phyloP scores from a whole-genome alignment of 495 filamentous ascomycete species.

The Cryomyces minteri region DNA sequence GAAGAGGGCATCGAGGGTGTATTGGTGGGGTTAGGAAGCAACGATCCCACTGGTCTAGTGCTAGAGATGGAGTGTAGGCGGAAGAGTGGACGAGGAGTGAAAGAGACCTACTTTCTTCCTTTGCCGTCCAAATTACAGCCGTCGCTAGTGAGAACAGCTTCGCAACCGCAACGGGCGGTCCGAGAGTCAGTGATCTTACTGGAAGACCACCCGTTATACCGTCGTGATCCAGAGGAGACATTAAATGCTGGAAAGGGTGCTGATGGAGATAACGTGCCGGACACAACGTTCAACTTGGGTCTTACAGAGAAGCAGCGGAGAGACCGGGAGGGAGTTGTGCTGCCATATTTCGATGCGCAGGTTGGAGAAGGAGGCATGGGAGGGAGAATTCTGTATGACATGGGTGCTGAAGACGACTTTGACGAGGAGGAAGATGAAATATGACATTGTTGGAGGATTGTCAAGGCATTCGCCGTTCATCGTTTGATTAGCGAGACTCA shows the following conservation, averaged over 20 bases:
- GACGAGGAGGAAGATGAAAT: constrained; percentile 99
- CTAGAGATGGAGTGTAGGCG: constrained; percentile 73
- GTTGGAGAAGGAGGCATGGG: constrained; percentile 58
- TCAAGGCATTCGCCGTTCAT: too few relatives aligned
- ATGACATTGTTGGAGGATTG: constrained; percentile 17
- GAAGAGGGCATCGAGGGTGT: constrained; percentile 58
- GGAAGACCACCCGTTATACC: constrained; percentile 59
- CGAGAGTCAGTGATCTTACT: constrained; percentile 44
- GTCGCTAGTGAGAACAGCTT: neutral
- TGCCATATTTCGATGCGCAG: constrained; percentile 95
- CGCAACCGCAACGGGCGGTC: constrained; percentile 7
- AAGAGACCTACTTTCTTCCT: constrained; percentile 59
- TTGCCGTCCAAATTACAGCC: constrained; percentile 4
- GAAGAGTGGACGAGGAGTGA: constrained; percentile 56
- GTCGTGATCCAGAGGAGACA: constrained; percentile 18
- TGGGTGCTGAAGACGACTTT: constrained; percentile 94
- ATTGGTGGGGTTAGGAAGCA: constrained; percentile 38
- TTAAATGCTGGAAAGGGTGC: constrained; percentile 19
- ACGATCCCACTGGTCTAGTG: constrained; percentile 39
- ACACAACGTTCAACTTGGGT: constrained; percentile 64
- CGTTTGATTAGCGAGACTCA: too few relatives aligned
- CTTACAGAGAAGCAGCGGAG: constrained; percentile 77
- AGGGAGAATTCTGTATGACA: constrained; percentile 86
- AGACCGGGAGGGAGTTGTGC: constrained; percentile 70
- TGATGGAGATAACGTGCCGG: constrained; percentile 29